phyloP scores from a whole-genome alignment of 208 protist genomes.

The Crithidia bombi region DNA sequence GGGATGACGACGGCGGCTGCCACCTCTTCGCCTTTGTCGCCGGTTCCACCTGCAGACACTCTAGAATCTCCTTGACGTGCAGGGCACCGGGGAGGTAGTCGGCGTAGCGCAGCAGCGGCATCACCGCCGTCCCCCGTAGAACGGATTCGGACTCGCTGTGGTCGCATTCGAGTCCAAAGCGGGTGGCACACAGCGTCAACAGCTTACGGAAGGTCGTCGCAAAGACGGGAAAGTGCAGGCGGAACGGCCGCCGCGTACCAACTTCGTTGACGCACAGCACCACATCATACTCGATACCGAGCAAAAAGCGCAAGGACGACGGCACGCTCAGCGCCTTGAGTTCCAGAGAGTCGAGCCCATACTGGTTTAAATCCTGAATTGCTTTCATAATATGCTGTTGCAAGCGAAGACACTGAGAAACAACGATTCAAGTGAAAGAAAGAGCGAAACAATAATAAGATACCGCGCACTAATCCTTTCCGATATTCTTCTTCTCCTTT shows the following conservation, averaged over 20 bases:
- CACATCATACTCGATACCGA: slow-evolving; percentile 83
- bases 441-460: background rate
- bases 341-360: slow-evolving; percentile 66
- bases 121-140: slow-evolving; percentile 60
- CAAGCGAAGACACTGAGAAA: no score
- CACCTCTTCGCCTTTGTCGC: slow-evolving; percentile 33
- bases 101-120: slow-evolving; percentile 82
- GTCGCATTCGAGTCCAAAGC: slow-evolving; percentile 60
- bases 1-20: background rate
- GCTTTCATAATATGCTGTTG: no score
- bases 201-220: slow-evolving; percentile 73
- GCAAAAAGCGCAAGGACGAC: slow-evolving; percentile 69
- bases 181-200: slow-evolving; percentile 67
- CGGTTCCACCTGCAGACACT: slow-evolving; percentile 56
- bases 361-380: slow-evolving; percentile 30
- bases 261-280: slow-evolving; percentile 69
- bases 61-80: slow-evolving; percentile 68
- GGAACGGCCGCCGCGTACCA: slow-evolving; percentile 45
- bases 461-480: no score
- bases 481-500: no score
- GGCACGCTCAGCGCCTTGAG: slow-evolving; percentile 84
- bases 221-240: slow-evolving; percentile 72
- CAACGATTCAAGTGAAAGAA: no score
- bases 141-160: slow-evolving; percentile 52
- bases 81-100: slow-evolving; percentile 84